Evolutionary conservation across 2,329 filamentous ascomycete genomes (phyloP).

Genomic region (Hirsutella rhossiliensis): DNA sequence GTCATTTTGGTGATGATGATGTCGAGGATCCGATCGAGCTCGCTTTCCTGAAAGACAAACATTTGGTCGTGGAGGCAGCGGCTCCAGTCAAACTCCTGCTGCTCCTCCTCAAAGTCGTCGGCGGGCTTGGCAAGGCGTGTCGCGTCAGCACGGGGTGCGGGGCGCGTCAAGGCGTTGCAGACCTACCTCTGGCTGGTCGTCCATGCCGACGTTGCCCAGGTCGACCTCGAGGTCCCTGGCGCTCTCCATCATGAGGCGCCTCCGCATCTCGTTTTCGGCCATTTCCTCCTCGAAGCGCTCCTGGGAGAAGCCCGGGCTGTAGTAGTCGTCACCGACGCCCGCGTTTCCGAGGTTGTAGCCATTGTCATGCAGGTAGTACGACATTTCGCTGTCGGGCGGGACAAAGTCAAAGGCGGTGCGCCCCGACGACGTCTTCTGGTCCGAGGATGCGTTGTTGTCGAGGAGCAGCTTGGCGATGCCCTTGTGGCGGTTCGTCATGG

Average conservation of each 20-base stretch:
- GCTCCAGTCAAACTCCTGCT: conserved; percentile 92
- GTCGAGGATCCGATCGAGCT: conserved; percentile 82
- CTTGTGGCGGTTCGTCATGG: conserved; percentile 97
- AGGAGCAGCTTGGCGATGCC: conserved; percentile 85
- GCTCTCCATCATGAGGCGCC: conserved; percentile 99
- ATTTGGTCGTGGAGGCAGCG: conserved; percentile 94
- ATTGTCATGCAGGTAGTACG: conserved; percentile 86
- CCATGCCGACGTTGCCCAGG: conserved; percentile 85
- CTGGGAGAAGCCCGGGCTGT: conserved; percentile 81
- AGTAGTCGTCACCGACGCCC: conserved; percentile 80
- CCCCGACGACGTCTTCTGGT: conserved; percentile 88
- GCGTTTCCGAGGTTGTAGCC: conserved; percentile 80
- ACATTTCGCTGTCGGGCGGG: conserved; percentile 90
- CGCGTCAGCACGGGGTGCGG: conserved; percentile 9
- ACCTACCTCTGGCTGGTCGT: conserved; percentile 82
- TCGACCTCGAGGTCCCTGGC: conserved; percentile 95
- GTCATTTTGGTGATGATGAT: conserved; percentile 98
- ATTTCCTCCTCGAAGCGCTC: conserved; percentile 95
- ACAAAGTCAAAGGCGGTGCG: conserved; percentile 94
- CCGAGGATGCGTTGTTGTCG: conserved; percentile 88
- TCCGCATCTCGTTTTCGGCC: conserved; percentile 89
- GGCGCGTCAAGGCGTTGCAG: not conserved
- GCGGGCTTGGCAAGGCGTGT: conserved; percentile 33
- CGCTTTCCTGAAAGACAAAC: conserved; percentile 97
- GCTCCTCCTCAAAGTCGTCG: conserved; percentile 78